Base-by-base conservation (phyloP, 768 basidiomycete genomes). In the Naganishia friedmannii region DNA sequence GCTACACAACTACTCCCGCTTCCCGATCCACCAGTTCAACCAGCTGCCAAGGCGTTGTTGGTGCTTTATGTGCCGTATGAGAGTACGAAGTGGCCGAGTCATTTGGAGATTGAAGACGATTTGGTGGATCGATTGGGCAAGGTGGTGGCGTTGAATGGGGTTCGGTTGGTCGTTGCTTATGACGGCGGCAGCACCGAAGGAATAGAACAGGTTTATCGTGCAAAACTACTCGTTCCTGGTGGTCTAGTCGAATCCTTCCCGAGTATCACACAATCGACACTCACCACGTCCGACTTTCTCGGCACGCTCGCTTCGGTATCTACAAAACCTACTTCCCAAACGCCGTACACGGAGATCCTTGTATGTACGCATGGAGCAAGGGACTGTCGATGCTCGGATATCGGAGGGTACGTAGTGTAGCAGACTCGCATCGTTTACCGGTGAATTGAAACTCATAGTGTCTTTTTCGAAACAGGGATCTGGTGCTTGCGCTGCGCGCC, bases 361-460 rank as follows among this genome's bases (percentile, higher is more conserved):
- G 86, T 93, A 0, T 93, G 91, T 77, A 91, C 90, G 4, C 91
- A 93, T 77, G 87, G 86, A 5, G 83, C 85, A 48, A 85, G 90
- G 60, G 91, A 92, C 77, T 93, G 91, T 80, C 84, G 91, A 6
- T 92, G 91, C 72, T 89, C 88, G 1, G 84, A 88, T 13, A 84
- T 79, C 26, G 91, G 91, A 0, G 84, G 84, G n/a, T n/a, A n/a
- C n/a, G n/a, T n/a, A n/a, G n/a, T n/a, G n/a, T n/a, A n/a, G n/a
- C n/a, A n/a, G n/a, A n/a, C n/a, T n/a, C n/a, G n/a, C n/a, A n/a
- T n/a, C n/a, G n/a, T n/a, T n/a, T n/a, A n/a, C n/a, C n/a, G n/a
- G n/a, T n/a, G n/a, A n/a, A n/a, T n/a, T n/a, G n/a, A n/a, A n/a
- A n/a, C n/a, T n/a, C n/a, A n/a, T n/a, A n/a, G n/a, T n/a, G n/a